These are phyloP conservation scores for Musa itinerans DNA, from an alignment of 176 grass and related monocot genomes.

Conservation along the genomic window DNA sequence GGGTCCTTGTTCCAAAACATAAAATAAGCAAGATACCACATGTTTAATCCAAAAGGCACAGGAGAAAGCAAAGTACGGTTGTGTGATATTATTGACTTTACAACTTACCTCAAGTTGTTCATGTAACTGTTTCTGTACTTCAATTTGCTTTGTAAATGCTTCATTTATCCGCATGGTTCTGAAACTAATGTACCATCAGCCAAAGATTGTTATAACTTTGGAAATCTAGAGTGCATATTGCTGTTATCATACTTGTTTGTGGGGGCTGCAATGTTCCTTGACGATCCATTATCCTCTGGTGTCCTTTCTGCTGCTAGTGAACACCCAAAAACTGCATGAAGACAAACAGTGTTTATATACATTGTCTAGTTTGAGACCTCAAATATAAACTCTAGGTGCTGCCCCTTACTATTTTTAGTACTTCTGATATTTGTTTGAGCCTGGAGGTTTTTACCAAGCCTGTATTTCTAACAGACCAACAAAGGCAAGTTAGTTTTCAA, in stretches of 20 bases:
- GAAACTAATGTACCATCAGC: background rate
- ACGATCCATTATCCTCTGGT: background rate
- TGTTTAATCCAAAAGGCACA: background rate
- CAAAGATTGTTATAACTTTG: background rate
- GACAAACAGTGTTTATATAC: background rate
- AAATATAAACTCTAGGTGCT: background rate
- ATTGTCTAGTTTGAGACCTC: background rate
- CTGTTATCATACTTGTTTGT: background rate
- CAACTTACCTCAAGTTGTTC: constrained; percentile 40
- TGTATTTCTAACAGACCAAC: constrained; percentile 4
- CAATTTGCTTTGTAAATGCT: constrained; percentile 41
- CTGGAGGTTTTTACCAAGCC: constrained; percentile 9
- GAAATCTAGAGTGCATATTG: background rate
- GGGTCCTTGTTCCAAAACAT: background rate
- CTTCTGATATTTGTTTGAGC: constrained; percentile 5
- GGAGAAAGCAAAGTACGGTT: background rate
- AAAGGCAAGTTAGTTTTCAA: constrained; percentile 22
- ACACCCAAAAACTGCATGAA: background rate
- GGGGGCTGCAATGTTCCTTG: background rate
- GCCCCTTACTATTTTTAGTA: background rate
- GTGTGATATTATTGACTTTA: background rate
- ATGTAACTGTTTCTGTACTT: constrained; percentile 39
- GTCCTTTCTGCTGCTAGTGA: background rate
- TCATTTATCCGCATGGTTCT: constrained; percentile 35
- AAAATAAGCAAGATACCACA: background rate